Evolutionary conservation across 345 rosid genomes (phyloP), one percentile per base, ranked within the genome.

Genomic region (Eucalyptus victrix): DNA sequence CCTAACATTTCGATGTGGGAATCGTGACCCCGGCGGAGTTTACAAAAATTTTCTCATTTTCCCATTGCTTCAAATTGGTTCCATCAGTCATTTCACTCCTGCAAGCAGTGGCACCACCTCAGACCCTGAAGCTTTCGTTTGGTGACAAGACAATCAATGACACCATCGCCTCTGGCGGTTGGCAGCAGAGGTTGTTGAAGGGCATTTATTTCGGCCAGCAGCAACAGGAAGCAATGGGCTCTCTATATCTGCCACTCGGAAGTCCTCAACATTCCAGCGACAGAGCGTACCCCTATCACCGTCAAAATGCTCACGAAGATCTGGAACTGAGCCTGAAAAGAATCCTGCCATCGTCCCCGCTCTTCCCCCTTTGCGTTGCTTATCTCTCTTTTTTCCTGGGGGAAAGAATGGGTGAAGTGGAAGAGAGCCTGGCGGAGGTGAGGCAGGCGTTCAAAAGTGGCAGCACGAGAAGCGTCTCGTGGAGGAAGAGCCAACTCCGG

Each of bases 401-500:
- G 44, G 86, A 42, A 51, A 24, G 80, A 30, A 81, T 42, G 50
- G 30, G 49, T 10, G 90, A 19, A 49, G 62, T 89, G 37, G 89
- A 87, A 49, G 91, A 81, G 87, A 45, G 49, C 81, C 32, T 90
- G 76, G 51, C 28, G 53, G 97, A 95, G 93, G 91, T 95, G 40
- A 93, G 95, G 90, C 91, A 94, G 49, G 96, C 94, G 14, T 96
- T 95, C 88, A 86, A 51, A 51, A 93, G 91, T 80, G 96, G 99
- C 72, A 92, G 90, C 86, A 95, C 99, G 4, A 93, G 93, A 90
- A 92, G 94, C 88, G 90, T 92, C 88, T 90, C 90, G 32, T 97
- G 99, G 99, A 95, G 99, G 91, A 94, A 96, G 93, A 89, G 88
- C 49, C 99, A 97, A 83, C 95, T 97, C 6, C 88, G 86, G 87